phyloP scores from a whole-genome alignment of 2,329 filamentous ascomycete species.

The Xylariaceae sp. region DNA sequence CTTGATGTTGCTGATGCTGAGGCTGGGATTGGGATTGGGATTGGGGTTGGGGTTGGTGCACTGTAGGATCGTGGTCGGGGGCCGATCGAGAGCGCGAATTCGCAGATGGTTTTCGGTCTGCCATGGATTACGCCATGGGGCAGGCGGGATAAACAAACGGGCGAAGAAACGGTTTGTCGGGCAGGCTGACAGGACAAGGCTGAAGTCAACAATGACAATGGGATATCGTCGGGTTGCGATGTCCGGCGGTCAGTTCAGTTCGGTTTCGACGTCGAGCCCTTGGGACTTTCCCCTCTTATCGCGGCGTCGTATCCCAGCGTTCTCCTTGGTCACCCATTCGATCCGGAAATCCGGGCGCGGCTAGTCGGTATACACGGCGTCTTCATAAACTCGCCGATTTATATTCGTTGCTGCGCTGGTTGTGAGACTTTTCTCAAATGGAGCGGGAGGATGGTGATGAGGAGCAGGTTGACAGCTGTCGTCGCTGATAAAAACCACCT shows the following conservation, averaged over 20 bases:
- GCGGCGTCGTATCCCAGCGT: constrained; percentile 14
- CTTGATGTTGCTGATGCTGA: not conserved
- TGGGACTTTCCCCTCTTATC: constrained; percentile 19
- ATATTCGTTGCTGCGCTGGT: not conserved
- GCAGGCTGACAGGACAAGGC: constrained; percentile 2
- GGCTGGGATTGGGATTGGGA: not conserved
- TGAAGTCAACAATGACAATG: constrained; percentile 1
- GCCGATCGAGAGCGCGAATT: constrained; percentile 47
- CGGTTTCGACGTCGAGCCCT: constrained; percentile 15
- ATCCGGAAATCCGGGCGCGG: constrained; percentile 13
- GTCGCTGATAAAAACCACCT: constrained; percentile 13
- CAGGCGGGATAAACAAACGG: constrained; percentile 10
- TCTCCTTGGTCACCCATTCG: constrained; percentile 15
- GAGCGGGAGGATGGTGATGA: constrained; percentile 2
- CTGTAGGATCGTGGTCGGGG: constrained; percentile 49
- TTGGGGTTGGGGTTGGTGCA: constrained; percentile 41
- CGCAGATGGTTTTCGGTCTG: constrained; percentile 52
- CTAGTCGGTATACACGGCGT: constrained; percentile 3
- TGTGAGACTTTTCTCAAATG: not conserved
- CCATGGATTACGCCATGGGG: constrained; percentile 62
- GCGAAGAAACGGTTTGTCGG: constrained; percentile 2
- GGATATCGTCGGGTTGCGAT: constrained; percentile 11
- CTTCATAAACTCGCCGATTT: not conserved
- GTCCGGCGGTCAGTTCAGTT: constrained; percentile 16
- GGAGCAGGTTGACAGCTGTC: constrained; percentile 11